Percentiles rank a stretch among this genome's conserved stretches.
Conservation (phyloP, 2,329 filamentous ascomycete species). For the Botrytis paeoniae region DNA sequence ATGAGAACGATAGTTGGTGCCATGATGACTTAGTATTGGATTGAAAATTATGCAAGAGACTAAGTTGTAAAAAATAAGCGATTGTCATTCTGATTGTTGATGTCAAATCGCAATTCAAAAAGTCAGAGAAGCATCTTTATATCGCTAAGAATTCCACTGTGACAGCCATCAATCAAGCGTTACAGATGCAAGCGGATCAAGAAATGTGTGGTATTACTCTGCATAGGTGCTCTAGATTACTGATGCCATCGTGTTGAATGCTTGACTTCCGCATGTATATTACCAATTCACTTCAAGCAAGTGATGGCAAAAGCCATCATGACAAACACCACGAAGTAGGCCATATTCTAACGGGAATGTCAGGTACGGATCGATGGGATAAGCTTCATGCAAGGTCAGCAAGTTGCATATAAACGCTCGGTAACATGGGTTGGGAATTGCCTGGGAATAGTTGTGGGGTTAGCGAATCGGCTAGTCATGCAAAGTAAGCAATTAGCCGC, state of each 20-base stretch:
- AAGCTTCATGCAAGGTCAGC: constrained; percentile 5
- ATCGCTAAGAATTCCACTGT: background rate
- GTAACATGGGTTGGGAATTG: background rate
- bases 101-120: background rate
- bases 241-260: background rate
- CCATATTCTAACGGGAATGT: background rate
- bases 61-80: background rate
- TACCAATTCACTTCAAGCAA: background rate
- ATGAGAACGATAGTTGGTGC: constrained; percentile 19
- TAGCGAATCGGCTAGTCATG: background rate
- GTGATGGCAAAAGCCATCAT: too few species aligned
- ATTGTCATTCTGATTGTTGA: background rate
- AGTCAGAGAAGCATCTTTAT: background rate
- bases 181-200: background rate
- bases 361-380: background rate
- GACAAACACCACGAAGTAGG: background rate
- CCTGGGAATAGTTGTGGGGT: background rate
- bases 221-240: background rate
- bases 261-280: background rate
- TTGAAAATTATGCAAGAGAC: background rate
- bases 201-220: background rate
- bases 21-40: background rate
- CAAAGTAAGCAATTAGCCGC: background rate
- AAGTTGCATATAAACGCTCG: background rate
- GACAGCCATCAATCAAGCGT: background rate